Evolutionary conservation across 768 basidiomycete genomes (phyloP).

Genomic region (Calvatia gigantea): DNA sequence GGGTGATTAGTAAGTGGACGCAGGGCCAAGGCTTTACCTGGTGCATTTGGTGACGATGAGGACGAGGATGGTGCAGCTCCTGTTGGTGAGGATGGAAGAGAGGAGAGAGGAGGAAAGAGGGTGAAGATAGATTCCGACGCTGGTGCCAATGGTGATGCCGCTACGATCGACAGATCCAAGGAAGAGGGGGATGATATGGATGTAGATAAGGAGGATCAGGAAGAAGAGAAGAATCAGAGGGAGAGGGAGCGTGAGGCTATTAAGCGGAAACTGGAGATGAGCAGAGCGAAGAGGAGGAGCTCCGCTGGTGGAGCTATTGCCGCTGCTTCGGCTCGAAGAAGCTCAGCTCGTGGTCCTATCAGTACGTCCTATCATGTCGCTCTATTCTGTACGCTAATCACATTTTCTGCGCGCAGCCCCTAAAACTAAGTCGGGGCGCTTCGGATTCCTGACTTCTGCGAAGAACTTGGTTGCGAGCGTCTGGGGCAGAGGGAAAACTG

Average conservation of each 20-base stretch:
- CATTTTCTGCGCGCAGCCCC: conserved; percentile 28
- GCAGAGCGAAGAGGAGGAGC: conserved; percentile 66
- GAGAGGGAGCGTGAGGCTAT: conserved; percentile 57
- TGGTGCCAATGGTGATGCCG: conserved; percentile 17
- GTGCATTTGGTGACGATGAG: conserved; percentile 55
- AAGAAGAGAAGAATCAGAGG: conserved; percentile 41
- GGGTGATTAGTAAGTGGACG: conserved; percentile 47
- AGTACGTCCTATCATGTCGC: conserved; percentile 28
- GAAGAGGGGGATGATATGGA: conserved; percentile 26
- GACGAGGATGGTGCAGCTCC: conserved; percentile 36
- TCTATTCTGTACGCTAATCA: conserved; percentile 1
- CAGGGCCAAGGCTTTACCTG: conserved; percentile 46
- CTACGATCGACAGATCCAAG: conserved; percentile 23
- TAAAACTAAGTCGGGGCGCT: conserved; percentile 48
- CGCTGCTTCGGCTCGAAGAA: conserved; percentile 36
- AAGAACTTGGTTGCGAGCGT: conserved; percentile 72
- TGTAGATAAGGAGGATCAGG: conserved; percentile 13
- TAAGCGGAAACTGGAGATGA: conserved; percentile 60
- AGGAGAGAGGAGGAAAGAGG: conserved; percentile 30
- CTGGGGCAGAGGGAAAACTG: conserved; percentile 57
- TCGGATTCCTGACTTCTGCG: conserved; percentile 70
- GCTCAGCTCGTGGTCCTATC: conserved; percentile 13
- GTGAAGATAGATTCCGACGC: conserved; percentile 33
- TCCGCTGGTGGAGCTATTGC: conserved; percentile 48
- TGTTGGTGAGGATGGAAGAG: conserved; percentile 10